Evolutionary conservation across 1,284 basidiomycete species (phyloP).

Genomic region (Moniliophthora roreri): DNA sequence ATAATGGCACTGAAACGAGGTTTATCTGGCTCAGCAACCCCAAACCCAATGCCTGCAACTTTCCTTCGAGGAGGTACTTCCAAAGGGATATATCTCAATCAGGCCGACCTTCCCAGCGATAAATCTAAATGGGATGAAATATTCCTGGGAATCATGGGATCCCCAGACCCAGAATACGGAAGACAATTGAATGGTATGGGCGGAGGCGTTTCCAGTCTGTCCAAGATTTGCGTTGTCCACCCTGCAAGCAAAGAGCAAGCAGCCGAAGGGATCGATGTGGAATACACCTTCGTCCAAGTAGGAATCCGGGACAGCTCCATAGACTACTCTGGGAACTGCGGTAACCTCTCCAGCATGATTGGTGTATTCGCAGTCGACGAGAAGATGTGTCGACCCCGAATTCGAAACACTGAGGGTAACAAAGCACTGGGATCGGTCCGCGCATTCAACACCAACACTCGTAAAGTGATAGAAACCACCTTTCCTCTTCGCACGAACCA

Average conservation of each 20-base stretch:
- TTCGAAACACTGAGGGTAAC: slow-evolving; percentile 12
- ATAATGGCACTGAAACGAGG: too few species aligned
- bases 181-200: slow-evolving; percentile 85
- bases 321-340: slow-evolving; percentile 71
- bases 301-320: slow-evolving; percentile 56
- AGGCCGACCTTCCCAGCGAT: slow-evolving; percentile 48
- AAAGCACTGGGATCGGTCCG: slow-evolving; percentile 35
- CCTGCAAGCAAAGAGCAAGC: slow-evolving; percentile 38
- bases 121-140: slow-evolving; percentile 55
- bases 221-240: slow-evolving; percentile 77
- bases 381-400: slow-evolving; percentile 41
- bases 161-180: slow-evolving; percentile 71
- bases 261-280: slow-evolving; percentile 48
- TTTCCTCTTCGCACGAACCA: slow-evolving; percentile 43
- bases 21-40: not conserved
- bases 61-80: slow-evolving; percentile 79
- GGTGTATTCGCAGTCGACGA: slow-evolving; percentile 68
- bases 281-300: slow-evolving; percentile 66
- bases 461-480: slow-evolving; percentile 64
- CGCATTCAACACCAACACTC: slow-evolving; percentile 68
- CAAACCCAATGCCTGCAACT: slow-evolving; percentile 54
- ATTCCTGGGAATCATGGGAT: slow-evolving; percentile 81
- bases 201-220: slow-evolving; percentile 77
- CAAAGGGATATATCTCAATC: slow-evolving; percentile 71
- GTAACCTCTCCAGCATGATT: slow-evolving; percentile 67